Base-by-base conservation (phyloP, 2,329 filamentous ascomycete species). In the Tolypocladium sp. region DNA sequence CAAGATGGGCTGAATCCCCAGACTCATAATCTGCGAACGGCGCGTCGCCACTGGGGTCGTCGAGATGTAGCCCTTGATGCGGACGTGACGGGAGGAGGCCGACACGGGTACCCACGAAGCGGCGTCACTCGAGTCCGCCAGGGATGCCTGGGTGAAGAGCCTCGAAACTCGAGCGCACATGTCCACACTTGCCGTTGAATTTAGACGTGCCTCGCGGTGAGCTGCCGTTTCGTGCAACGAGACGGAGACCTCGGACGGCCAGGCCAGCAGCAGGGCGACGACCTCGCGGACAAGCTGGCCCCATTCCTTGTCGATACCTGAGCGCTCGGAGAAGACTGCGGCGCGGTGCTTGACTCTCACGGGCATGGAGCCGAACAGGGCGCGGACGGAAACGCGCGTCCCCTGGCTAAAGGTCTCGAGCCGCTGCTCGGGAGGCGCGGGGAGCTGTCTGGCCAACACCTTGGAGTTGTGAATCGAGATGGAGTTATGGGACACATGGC, bases 331-430 rank as follows among this genome's bases (percentile, higher is more conserved):
- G 63, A 77, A 74, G 3, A 85, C 65, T 0, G 83, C 65, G 0
- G 85, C 83, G 62, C 92, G 83, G 65, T 92, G 89, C 69, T 94
- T 96, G 33, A 95, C 87, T 17, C 93, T 86, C 15, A 97, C 93
- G 0, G 93, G 92, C 84, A 97, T 90, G 60, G 87, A 89, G 0
- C 92, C 92, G 73, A 97, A 97, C 1, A 97, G 77, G 70, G 96
- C 87, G 59, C 87, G 84, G 7, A 96, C 88, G 0, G 81, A 81
- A 2, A 93, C 85, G 35, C 84, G 82, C 0, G 92, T 96, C 5
- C 93, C 93, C 74, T 90, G 85, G 25, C 76, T 71, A 59, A 80
- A 81, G 41, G 73, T 75, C 10, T 78, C 66, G 8, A 90, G 66
- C 55, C 80, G 77, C 53, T 89, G 82, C 55, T 86, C 81, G 9